Percentiles rank a stretch among this genome's conserved stretches.
Conservation (phyloP, 192 early-diverging fungal genomes). For the Rhizophagus sp. region DNA sequence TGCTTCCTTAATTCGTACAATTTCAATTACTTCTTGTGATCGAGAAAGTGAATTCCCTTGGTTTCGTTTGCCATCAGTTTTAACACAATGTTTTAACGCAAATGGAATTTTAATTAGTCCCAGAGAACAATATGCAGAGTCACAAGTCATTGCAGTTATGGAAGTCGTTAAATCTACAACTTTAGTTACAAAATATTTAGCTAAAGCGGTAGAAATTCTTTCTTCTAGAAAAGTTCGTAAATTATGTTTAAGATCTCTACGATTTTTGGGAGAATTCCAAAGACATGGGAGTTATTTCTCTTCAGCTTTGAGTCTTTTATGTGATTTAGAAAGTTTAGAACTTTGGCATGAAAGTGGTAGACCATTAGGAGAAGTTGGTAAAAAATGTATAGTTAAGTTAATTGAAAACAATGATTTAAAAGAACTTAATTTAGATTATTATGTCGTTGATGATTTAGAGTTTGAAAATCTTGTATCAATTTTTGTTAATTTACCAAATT, state of each 20-base stretch:
- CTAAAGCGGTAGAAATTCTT: not conserved
- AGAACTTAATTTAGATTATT: slow-evolving; percentile 17
- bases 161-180: not conserved
- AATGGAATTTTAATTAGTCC: slow-evolving; percentile 11
- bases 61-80: not conserved
- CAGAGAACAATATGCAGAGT: slow-evolving; percentile 18
- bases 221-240: not conserved
- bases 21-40: not conserved
- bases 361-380: slow-evolving; percentile 18
- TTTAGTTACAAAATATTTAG: slow-evolving; percentile 16
- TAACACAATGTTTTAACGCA: not conserved
- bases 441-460: slow-evolving; percentile 15
- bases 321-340: slow-evolving; percentile 4
- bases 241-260: slow-evolving; percentile 10
- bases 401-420: slow-evolving; percentile 5
- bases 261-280: slow-evolving; percentile 19
- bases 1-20: not conserved
- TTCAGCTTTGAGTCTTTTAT: not conserved
- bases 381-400: slow-evolving; percentile 13
- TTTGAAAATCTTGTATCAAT: slow-evolving; percentile 10
- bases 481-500: slow-evolving; percentile 1
- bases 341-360: slow-evolving; percentile 26
- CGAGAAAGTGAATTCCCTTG: slow-evolving; percentile 11
- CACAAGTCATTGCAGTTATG: not conserved
- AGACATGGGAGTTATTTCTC: not conserved